A percentile compares a stretch with the other conserved stretches of the same genome.
Evolutionary conservation across 352 stramenopile genomes (phyloP).

Genomic region (Phytophthora fragariaefolia): DNA sequence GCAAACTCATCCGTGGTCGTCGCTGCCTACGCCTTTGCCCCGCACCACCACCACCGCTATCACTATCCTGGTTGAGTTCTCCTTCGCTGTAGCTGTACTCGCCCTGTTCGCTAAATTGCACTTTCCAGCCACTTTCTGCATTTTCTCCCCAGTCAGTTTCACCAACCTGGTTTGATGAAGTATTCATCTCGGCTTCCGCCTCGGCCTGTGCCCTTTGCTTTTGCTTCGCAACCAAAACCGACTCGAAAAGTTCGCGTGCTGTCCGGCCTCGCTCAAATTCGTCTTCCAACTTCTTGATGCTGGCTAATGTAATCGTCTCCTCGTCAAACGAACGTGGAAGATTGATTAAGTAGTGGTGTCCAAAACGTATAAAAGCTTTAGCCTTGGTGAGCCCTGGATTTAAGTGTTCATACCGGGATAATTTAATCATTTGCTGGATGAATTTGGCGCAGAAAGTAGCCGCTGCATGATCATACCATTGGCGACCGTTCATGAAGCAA

Average conservation of each 20-base stretch:
- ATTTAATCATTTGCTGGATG: slow-evolving; percentile 82
- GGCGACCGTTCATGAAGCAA: slow-evolving; percentile 71
- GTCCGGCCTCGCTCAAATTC: slow-evolving; percentile 80
- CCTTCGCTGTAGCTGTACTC: slow-evolving; percentile 6
- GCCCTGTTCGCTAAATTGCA: too few relatives aligned
- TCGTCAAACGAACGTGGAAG: slow-evolving; percentile 80
- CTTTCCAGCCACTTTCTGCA: too few relatives aligned
- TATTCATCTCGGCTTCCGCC: background rate
- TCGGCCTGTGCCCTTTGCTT: slow-evolving; percentile 37
- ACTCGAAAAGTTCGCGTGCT: slow-evolving; percentile 78
- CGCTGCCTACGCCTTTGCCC: slow-evolving; percentile 14
- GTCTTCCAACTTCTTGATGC: slow-evolving; percentile 76
- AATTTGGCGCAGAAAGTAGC: slow-evolving; percentile 73
- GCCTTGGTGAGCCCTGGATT: slow-evolving; percentile 50
- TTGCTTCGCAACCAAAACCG: slow-evolving; percentile 66
- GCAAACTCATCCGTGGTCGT: slow-evolving; percentile 37
- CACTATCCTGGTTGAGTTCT: too few relatives aligned
- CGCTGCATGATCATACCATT: slow-evolving; percentile 74
- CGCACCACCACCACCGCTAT: slow-evolving; percentile 2
- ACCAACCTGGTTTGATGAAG: slow-evolving; percentile 6
- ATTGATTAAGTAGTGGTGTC: slow-evolving; percentile 84
- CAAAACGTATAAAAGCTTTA: slow-evolving; percentile 79
- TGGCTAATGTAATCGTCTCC: slow-evolving; percentile 71
- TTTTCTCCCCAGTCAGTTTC: too few relatives aligned
- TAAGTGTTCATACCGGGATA: slow-evolving; percentile 70